phyloP scores from a whole-genome alignment of 2,329 filamentous ascomycete species.

The Fulvia fulva region DNA sequence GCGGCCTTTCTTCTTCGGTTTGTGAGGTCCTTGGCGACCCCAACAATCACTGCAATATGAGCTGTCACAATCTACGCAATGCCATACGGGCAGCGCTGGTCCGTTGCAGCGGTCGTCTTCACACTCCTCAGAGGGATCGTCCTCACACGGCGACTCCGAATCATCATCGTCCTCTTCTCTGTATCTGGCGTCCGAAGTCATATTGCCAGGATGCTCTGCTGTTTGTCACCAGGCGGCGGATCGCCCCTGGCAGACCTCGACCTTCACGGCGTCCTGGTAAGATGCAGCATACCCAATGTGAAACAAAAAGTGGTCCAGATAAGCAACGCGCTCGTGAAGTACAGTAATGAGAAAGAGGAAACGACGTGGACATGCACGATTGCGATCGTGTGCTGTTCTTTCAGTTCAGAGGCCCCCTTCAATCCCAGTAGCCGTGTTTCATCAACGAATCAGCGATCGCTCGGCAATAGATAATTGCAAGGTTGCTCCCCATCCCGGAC shows the following conservation, averaged over 20 bases:
- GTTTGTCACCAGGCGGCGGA: background rate
- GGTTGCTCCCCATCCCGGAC: background rate
- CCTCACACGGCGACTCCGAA: slow-evolving; percentile 8
- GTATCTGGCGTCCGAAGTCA: slow-evolving; percentile 7
- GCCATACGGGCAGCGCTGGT: slow-evolving; percentile 26
- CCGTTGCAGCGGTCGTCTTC: slow-evolving; percentile 32
- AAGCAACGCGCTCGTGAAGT: background rate
- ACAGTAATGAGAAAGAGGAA: background rate
- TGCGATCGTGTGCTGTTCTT: background rate
- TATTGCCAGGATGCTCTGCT: background rate
- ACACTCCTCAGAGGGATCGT: slow-evolving; percentile 26
- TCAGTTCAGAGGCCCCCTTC: background rate
- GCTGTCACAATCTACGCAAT: slow-evolving; percentile 34
- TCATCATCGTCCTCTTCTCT: slow-evolving; percentile 2
- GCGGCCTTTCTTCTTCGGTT: slow-evolving; percentile 32
- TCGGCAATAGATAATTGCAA: background rate
- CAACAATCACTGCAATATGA: slow-evolving; percentile 34
- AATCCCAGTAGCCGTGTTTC: background rate
- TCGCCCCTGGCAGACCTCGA: background rate
- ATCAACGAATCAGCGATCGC: background rate
- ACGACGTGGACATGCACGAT: background rate
- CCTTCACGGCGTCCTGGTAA: background rate
- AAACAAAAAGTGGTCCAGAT: background rate
- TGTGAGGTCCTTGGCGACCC: slow-evolving; percentile 32
- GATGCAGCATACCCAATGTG: background rate